Conservation (phyloP, 1,284 basidiomycete species). For the Psilocybe mexicana region DNA sequence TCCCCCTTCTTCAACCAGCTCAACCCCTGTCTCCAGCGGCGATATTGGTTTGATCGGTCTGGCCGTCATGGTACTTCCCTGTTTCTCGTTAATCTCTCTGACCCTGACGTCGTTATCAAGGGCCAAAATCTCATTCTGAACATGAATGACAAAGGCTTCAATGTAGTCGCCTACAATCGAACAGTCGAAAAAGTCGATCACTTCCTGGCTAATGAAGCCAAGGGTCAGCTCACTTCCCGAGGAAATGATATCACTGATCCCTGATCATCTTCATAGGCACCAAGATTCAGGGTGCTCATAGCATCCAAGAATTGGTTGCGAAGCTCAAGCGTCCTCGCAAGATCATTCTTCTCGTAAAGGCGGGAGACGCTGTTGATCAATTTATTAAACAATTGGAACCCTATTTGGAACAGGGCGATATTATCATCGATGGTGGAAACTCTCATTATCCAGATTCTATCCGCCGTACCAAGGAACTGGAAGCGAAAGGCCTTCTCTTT, state of each 20-base stretch:
- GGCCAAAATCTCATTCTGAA: conserved; percentile 97
- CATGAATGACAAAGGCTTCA: conserved; percentile 99
- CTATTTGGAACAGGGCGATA: conserved; percentile 78
- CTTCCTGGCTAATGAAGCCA: conserved; percentile 97
- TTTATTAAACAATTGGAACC: conserved; percentile 76
- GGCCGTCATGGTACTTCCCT: conserved; percentile 85
- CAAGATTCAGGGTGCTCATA: conserved; percentile 93
- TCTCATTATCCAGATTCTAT: conserved; percentile 99
- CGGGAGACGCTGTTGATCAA: conserved; percentile 75
- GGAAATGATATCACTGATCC: conserved; percentile 26
- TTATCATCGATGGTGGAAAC: conserved; percentile 99
- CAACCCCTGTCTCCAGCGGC: conserved; percentile 51
- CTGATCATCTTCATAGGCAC: conserved; percentile 62
- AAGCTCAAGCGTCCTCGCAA: conserved; percentile 86
- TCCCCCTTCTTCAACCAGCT: conserved; percentile 8
- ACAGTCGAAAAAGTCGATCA: conserved; percentile 95
- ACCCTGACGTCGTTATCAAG: conserved; percentile 39
- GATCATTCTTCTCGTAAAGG: conserved; percentile 97
- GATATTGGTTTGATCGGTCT: conserved; percentile 94
- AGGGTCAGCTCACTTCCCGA: conserved; percentile 62
- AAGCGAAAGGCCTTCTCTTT: conserved; percentile 92
- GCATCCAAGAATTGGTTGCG: conserved; percentile 84
- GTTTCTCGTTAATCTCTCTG: neutral
- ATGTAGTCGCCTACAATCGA: conserved; percentile 95
- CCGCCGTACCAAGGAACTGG: conserved; percentile 91